Percentiles rank a stretch among this genome's conserved stretches.
phyloP scores from a whole-genome alignment of 371 early-diverging fungal species.

The Catenaria anguillulae region DNA sequence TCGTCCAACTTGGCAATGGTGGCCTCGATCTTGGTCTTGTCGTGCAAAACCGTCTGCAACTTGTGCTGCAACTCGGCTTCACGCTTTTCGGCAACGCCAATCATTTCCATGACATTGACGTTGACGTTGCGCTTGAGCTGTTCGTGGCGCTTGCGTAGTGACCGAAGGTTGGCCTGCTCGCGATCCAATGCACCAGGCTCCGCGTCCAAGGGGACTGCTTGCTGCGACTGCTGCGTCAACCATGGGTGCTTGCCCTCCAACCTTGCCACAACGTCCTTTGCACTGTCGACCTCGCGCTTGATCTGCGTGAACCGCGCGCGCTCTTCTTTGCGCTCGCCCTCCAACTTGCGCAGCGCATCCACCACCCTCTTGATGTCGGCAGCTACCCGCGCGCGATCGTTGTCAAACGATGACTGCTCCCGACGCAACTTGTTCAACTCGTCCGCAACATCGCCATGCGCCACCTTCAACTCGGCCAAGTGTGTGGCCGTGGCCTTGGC shows the following conservation, averaged over 20 bases:
- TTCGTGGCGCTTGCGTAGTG: slow-evolving; percentile 55
- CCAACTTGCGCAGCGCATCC: slow-evolving; percentile 33
- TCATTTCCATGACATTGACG: slow-evolving; percentile 83
- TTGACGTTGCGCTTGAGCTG: slow-evolving; percentile 74
- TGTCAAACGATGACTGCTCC: slow-evolving; percentile 33
- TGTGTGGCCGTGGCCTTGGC: neutral
- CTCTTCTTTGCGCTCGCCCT: slow-evolving; percentile 50
- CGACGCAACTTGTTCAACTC: slow-evolving; percentile 27
- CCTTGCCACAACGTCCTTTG: slow-evolving; percentile 30
- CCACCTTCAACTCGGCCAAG: neutral
- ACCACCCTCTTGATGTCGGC: slow-evolving; percentile 43
- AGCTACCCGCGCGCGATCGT: slow-evolving; percentile 39
- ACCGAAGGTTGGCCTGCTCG: slow-evolving; percentile 50
- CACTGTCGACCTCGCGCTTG: slow-evolving; percentile 43
- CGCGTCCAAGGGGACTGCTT: neutral
- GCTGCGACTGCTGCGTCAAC: slow-evolving; percentile 42
- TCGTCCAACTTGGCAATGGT: slow-evolving; percentile 77
- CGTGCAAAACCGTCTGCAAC: slow-evolving; percentile 73
- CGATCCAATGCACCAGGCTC: slow-evolving; percentile 61
- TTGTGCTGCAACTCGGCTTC: slow-evolving; percentile 67
- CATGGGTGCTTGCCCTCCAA: slow-evolving; percentile 58
- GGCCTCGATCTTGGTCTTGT: slow-evolving; percentile 87
- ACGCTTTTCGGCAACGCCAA: slow-evolving; percentile 84
- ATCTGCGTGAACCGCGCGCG: slow-evolving; percentile 52
- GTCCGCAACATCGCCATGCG: slow-evolving; percentile 14